phyloP scores from a whole-genome alignment of 768 basidiomycete genomes.

The Termitomyces sp. region DNA sequence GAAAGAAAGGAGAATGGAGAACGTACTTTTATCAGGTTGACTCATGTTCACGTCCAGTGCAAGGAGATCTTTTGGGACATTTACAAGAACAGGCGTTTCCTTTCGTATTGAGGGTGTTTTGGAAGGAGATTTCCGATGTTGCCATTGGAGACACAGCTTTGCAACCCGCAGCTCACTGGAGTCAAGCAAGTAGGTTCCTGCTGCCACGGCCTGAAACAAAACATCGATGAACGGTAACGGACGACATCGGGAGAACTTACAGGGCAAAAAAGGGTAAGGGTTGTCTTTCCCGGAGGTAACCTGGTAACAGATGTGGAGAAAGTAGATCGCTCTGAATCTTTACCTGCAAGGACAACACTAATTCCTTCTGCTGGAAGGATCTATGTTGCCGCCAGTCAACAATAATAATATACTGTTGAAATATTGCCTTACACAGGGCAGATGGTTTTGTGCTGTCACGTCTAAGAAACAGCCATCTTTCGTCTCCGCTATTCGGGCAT shows the following conservation, averaged over 20 bases:
- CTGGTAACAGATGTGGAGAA: slow-evolving; percentile 44
- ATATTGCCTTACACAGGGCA: slow-evolving; percentile 63
- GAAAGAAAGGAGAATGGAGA: not conserved
- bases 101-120: slow-evolving; percentile 27
- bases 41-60: slow-evolving; percentile 64
- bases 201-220: slow-evolving; percentile 56
- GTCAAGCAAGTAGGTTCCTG: slow-evolving; percentile 69
- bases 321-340: slow-evolving; percentile 59
- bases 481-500: slow-evolving; percentile 51
- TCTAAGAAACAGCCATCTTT: slow-evolving; percentile 67
- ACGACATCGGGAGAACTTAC: slow-evolving; percentile 42
- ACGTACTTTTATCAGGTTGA: slow-evolving; percentile 51
- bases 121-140: slow-evolving; percentile 38
- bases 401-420: not conserved
- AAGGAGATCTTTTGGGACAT: slow-evolving; percentile 59
- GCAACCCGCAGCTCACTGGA: slow-evolving; percentile 65
- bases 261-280: slow-evolving; percentile 63
- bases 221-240: not conserved
- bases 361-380: slow-evolving; percentile 61
- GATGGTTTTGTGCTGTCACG: slow-evolving; percentile 57
- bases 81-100: slow-evolving; percentile 44
- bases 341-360: slow-evolving; percentile 56
- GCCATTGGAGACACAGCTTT: slow-evolving; percentile 66
- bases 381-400: slow-evolving; percentile 34
- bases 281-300: slow-evolving; percentile 59